Base-by-base conservation (phyloP, 2,329 filamentous ascomycete species). In the Myotisia sp. region DNA sequence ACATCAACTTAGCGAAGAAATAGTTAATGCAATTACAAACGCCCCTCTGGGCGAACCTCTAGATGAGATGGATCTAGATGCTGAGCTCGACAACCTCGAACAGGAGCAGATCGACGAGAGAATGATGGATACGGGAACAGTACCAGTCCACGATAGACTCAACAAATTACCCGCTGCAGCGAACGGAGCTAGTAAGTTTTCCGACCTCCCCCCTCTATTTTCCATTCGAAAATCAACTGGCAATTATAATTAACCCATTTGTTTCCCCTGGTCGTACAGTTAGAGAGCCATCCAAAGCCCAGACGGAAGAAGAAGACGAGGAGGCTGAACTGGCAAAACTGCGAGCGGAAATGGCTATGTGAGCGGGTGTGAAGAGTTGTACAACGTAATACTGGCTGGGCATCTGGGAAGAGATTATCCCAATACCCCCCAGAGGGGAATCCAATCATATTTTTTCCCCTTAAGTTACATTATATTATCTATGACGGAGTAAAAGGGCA, bases 271-370 rank as follows among this genome's bases (percentile, higher is more conserved):
- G 12, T 24, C 26, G 26, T 41, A 41, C 45, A 64, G 60, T 59
- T 46, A 62, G 59, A 54, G 58, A 59, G 42, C 65, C 64, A 50
- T 48, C 59, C 41, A 55, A 63, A 58, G 63, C 44, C 60, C 63
- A 46, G 52, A 55, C 41, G 55, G 76, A 80, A 53, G 84, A 93
- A 57, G 86, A 94, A 57, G 87, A 95, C 68, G 90, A 95, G 54
- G 87, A 95, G 59, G 87, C 79, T 50, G 87, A 95, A 64, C 67
- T 95, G 52, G 74, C 79, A 59, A 94, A 90, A 63, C 61, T 98
- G 47, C 85, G 92, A 56, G 86, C 84, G 22, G 87, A 94, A 61
- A 95, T 95, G 87, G 86, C 86, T 44, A 93, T 94, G 79, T 92
- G 59, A 60, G 51, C 24, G 28, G 23, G 18, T 12, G n/a, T n/a